Evolutionary conservation across 768 basidiomycete species (phyloP), one percentile per base, ranked within the genome.

Genomic region (Tulasnella calospora): DNA sequence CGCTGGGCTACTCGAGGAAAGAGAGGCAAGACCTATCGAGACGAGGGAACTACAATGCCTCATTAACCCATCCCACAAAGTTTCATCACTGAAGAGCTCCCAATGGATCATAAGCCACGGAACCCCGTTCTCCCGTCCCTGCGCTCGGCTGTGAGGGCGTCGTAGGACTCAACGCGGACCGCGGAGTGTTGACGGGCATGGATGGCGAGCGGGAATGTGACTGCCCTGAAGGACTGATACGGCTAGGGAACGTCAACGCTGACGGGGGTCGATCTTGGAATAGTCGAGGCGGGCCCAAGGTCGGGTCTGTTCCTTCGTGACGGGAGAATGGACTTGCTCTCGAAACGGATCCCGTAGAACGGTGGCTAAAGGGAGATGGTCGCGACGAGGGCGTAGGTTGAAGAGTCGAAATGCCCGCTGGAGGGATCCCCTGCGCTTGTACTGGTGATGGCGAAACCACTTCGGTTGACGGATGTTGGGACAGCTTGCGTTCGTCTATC

Each of bases 401-500:
- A n/a, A 51, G 51, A 5, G 51, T n/a, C 51, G 51, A 51, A n/a
- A 51, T 12, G 21, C 51, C 51, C 23, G 21, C 51, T 51, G 51
- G 21, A 51, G 51, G n/a, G 23, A 51, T n/a, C 2, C 51, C 51
- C 13, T 51, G 51, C 0, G 51, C 23, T 51, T 51, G 51, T 3
- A 51, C 51, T 8, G 51, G 51, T 4, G 10, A 51, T 51, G 51
- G 51, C 51, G 51, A 51, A 12, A 51, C 51, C 0, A 51, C 51
- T 8, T 51, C 51, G 51, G 21, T 6, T 1, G 51, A 10, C 7
- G 51, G 51, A n/a, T 51, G 51, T 12, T 41, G 33, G 17, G 55
- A 33, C 77, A 77, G 30, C 57, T 27, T 79, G 36, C 55, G 36
- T 57, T 92, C 90, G 30, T 95, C 93, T 67, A 94, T 82, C 35